phyloP scores from a whole-genome alignment of 768 basidiomycete species.

The Russula sp. region DNA sequence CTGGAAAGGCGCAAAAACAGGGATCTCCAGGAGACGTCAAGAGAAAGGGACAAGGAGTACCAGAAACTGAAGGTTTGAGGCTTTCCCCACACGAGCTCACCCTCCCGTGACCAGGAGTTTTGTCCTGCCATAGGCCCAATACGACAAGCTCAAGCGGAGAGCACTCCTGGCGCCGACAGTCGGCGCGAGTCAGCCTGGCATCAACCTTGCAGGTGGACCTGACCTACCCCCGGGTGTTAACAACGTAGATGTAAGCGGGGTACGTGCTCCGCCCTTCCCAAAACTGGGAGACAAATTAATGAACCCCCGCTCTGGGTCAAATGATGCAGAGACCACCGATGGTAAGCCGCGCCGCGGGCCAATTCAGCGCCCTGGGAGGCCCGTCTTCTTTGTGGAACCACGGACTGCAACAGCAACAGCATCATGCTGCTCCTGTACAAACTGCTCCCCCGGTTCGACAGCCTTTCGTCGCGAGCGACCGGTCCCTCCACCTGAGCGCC shows the following conservation, averaged over 20 bases:
- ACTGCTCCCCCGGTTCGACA: constrained; percentile 23
- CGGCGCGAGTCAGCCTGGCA: constrained; percentile 14
- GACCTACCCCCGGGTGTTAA: constrained; percentile 1
- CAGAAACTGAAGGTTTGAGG: constrained; percentile 69
- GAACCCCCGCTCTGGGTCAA: neutral
- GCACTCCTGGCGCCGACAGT: constrained; percentile 46
- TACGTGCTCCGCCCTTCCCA: neutral
- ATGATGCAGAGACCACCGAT: constrained; percentile 17
- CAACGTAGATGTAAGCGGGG: constrained; percentile 4
- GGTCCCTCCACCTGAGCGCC: constrained; percentile 38
- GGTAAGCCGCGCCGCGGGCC: constrained; percentile 1
- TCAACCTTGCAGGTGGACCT: constrained; percentile 7
- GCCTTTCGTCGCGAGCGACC: constrained; percentile 41
- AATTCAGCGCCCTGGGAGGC: constrained; percentile 4
- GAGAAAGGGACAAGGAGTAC: constrained; percentile 82
- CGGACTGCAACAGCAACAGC: neutral
- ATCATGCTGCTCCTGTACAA: neutral
- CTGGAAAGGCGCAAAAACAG: constrained; percentile 67
- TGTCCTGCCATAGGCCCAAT: constrained; percentile 45
- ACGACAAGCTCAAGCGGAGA: constrained; percentile 80
- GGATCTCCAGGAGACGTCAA: constrained; percentile 66
- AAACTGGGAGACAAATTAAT: neutral
- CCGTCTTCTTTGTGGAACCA: constrained; percentile 13
- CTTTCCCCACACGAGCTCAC: neutral
- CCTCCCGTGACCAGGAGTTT: neutral